Evolutionary conservation across 2,329 filamentous ascomycete species (phyloP), one percentile per base, ranked within the genome.

Genomic region (Paecilomyces formosus): DNA sequence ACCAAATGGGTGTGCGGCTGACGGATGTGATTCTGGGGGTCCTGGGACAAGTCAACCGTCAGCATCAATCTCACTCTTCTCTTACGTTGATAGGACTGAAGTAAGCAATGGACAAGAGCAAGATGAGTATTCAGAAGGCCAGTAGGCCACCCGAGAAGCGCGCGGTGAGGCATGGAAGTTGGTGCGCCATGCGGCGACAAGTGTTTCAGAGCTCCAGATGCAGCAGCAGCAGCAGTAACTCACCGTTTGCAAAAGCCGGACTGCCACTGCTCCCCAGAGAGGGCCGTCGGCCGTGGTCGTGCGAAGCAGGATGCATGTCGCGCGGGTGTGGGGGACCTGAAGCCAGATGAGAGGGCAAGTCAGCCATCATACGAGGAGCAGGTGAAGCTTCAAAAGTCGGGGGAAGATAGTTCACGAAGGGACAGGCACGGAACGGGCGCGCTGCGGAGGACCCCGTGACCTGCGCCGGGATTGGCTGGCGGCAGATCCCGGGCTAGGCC

Each of bases 251-350:
- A 62, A 70, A 66, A 57, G 66, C 67, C 55, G 73, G 65, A 66
- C 70, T 74, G 39, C 67, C 70, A 63, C 65, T 70, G 60, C 71
- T 74, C 54, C 72, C 72, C 62, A 71, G 65, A 26, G 72, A 74
- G 57, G 66, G 68, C 60, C 72, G 68, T 62, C 69, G 72, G 56
- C 61, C 63, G 55, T 68, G 67, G 59, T 75, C 69, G 60, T 65
- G 68, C 56, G 69, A 65, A 55, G 66, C 63, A 56, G 68, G 68
- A 62, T 73, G 70, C 73, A 76, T 75, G 60, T 72, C 67, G 66
- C 68, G 69, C 66, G 64, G 59, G 54, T 53, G 57, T 2, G 54
- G 35, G 53, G 61, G 55, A 9, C 54, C 55, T 50, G 52, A 53
- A 39, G 28, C 22, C 15, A 35, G 54, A 33, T 51, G 54, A 53